These are phyloP conservation scores for Fusarium humuli DNA, from an alignment of 2,329 filamentous ascomycete species.

Conservation along the genomic window DNA sequence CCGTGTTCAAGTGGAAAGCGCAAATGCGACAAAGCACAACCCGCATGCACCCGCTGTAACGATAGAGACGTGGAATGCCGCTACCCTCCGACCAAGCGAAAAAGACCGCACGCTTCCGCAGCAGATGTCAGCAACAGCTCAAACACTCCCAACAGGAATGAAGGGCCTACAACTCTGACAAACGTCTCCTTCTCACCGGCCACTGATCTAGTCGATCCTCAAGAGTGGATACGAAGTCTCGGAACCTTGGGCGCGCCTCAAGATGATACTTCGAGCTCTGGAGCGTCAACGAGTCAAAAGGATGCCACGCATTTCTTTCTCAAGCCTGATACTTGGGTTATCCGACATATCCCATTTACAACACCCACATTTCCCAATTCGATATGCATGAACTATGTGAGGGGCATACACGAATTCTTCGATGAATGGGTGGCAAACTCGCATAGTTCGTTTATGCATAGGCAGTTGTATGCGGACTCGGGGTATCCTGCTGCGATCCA, in stretches of 20 bases:
- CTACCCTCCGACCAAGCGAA: conserved; percentile 5
- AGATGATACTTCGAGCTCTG: background rate
- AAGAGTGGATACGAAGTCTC: conserved; percentile 7
- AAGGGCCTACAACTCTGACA: background rate
- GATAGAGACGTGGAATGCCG: conserved; percentile 18
- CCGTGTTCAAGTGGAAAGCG: conserved; percentile 3
- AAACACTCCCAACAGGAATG: background rate
- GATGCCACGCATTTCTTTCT: conserved; percentile 9
- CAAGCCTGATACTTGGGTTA: background rate
- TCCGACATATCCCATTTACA: conserved; percentile 5
- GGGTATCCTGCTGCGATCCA: background rate
- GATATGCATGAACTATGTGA: conserved; percentile 11
- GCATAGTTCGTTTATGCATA: conserved; percentile 15
- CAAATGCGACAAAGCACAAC: conserved; percentile 18
- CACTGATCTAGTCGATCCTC: background rate
- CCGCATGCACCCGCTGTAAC: background rate
- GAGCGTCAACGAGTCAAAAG: background rate
- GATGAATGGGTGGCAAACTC: conserved; percentile 5
- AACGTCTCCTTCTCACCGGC: background rate
- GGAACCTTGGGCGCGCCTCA: background rate
- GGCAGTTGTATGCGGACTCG: conserved; percentile 8
- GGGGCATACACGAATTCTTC: background rate
- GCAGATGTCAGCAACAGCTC: background rate
- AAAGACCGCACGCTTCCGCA: background rate
- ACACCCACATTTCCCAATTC: background rate